Conservation (phyloP, 208 protist species). For the Porcisia deanei region DNA sequence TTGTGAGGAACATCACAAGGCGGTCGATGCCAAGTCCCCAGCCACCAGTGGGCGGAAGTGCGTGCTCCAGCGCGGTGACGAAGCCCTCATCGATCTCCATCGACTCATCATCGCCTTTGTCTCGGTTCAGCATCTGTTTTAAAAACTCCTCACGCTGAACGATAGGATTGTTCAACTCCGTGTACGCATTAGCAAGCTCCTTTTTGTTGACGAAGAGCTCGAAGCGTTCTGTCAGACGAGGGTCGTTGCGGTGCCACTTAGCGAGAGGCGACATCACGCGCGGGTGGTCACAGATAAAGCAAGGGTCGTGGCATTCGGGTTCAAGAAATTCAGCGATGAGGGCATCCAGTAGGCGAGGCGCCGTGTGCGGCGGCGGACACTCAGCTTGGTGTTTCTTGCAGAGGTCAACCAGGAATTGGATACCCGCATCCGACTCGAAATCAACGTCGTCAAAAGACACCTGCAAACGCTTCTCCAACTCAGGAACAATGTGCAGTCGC, state of each 20-base stretch:
- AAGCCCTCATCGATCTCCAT: constrained; percentile 98
- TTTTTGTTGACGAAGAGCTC: constrained; percentile 99
- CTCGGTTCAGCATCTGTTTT: constrained; percentile 94
- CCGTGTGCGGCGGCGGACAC: constrained; percentile 95
- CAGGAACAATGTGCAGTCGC: constrained; percentile 95
- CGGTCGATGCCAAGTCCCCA: constrained; percentile 99
- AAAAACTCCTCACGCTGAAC: constrained; percentile 99
- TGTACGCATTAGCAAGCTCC: constrained; percentile 99
- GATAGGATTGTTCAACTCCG: constrained; percentile 99
- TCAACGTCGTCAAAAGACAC: constrained; percentile 84
- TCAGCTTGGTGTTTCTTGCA: constrained; percentile 94
- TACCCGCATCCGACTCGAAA: constrained; percentile 74
- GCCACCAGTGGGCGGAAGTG: constrained; percentile 98
- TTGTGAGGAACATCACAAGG: constrained; percentile 99
- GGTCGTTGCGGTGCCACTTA: constrained; percentile 97
- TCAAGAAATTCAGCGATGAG: constrained; percentile 97
- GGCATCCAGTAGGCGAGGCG: constrained; percentile 98
- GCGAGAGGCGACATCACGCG: constrained; percentile 99
- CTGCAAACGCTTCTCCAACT: constrained; percentile 92
- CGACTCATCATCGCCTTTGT: constrained; percentile 98
- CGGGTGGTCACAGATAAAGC: constrained; percentile 99
- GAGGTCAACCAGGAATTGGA: constrained; percentile 89
- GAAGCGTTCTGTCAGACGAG: constrained; percentile 98
- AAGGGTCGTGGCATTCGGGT: constrained; percentile 97
- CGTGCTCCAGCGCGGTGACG: constrained; percentile 97